Evolutionary conservation across 2,329 filamentous ascomycete genomes (phyloP), one percentile per base, ranked within the genome.

Genomic region (Botrytis squamosa): DNA sequence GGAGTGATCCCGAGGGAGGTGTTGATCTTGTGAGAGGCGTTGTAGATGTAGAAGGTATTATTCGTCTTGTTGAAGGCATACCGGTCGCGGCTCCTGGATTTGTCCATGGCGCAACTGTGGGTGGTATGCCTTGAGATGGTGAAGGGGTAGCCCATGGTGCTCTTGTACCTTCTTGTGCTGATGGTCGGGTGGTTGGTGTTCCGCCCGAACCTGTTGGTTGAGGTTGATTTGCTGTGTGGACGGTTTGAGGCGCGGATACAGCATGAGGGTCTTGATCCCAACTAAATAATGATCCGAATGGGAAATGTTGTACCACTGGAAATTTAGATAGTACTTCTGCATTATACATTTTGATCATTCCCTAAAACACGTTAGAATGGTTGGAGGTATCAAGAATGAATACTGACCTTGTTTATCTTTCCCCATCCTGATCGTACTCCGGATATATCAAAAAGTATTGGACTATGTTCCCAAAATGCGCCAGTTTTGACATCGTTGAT

Each of bases 291-390:
- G 90, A 92, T 40, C 93, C 93, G 77, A 96, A 95, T 4, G 88
- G 89, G 77, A 96, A 98, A 83, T 99, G 96, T 83, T 99, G 96
- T n/a, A 99, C 94, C 4, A 99, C 96, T 4, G 96, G 96, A 80
- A 98, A 98, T 82, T 99, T 99, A 57, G 93, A 93, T 22, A 99
- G 86, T 4, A 99, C 96, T 84, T 99, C 96, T 29, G 93, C 96
- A 77, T 97, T 94, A 84, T 95, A 99, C 96, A 99, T 99, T 84
- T 98, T 99, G 80, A 99, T 90, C 96, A 99, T 98, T 70, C 96
- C 96, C 91, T n/a, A 40, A 42, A 44, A 18, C n/a, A 9, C 5
- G 36, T 72, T 49, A 72, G 49, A 55, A 33, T n/a, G 57, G n/a
- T 20, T 44, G 20, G 14, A 12, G n/a, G 25, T 29, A 33, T 14